A percentile compares a stretch with the other conserved stretches of the same genome.
These are phyloP conservation scores for Gaeumannomyces sp. DNA, from an alignment of 2,329 filamentous ascomycete genomes.

Conservation along the genomic window DNA sequence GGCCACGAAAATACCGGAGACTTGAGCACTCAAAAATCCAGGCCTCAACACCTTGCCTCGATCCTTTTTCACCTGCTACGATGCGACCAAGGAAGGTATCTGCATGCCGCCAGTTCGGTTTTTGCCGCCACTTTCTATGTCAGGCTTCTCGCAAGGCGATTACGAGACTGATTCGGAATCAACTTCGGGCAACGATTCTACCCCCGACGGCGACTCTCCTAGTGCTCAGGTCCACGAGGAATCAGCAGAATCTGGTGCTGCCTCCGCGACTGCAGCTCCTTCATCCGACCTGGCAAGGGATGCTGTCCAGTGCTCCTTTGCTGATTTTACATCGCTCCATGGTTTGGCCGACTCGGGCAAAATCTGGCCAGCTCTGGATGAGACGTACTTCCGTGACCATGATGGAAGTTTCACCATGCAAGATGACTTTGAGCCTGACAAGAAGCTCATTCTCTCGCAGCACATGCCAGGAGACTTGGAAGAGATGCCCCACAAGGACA, in stretches of 20 bases:
- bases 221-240: neutral
- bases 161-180: neutral
- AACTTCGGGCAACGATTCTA: neutral
- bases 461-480: slow-evolving; percentile 25
- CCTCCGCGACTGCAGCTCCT: neutral
- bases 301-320: neutral
- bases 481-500: slow-evolving; percentile 24
- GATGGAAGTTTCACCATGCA: slow-evolving; percentile 34
- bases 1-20: neutral
- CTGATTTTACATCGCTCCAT: neutral
- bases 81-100: neutral
- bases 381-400: slow-evolving; percentile 29
- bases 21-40: slow-evolving; percentile 11
- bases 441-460: slow-evolving; percentile 28
- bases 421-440: slow-evolving; percentile 24
- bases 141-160: neutral
- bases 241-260: neutral
- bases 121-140: neutral
- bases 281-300: neutral
- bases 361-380: slow-evolving; percentile 19
- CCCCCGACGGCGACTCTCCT: neutral
- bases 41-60: slow-evolving; percentile 15
- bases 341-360: no score
- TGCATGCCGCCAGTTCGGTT: neutral
- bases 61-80: slow-evolving; percentile 11